Conservation (phyloP, 108 stramenopile species). For the Asterionellopsis glacialis region DNA sequence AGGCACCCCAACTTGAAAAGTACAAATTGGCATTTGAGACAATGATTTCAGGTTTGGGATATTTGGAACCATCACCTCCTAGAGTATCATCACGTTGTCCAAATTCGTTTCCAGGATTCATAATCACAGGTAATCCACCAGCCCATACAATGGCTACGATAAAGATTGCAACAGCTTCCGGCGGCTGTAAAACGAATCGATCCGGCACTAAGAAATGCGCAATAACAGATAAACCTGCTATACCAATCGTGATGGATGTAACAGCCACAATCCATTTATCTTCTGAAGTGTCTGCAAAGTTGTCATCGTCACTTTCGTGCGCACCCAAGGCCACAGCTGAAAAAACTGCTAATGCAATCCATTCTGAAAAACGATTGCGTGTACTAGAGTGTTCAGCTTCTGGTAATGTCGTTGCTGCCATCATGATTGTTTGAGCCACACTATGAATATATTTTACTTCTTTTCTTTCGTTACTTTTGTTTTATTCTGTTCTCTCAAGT, state of each 20-base stretch:
- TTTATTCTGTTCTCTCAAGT: too few relatives aligned
- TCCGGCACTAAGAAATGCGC: conserved; percentile 9
- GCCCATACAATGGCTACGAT: conserved; percentile 32
- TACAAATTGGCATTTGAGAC: conserved; percentile 45
- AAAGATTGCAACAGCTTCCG: conserved; percentile 14
- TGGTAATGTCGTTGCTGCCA: too few relatives aligned
- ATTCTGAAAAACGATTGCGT: conserved; percentile 22
- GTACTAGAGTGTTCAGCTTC: too few relatives aligned
- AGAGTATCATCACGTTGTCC: conserved; percentile 5
- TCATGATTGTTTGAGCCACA: too few relatives aligned
- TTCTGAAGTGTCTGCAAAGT: background rate
- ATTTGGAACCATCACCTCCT: too few relatives aligned
- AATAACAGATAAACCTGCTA: conserved; percentile 3
- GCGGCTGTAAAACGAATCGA: conserved; percentile 14
- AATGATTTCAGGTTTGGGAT: conserved; percentile 2
- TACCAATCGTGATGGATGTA: conserved; percentile 11
- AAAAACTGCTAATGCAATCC: conserved; percentile 26
- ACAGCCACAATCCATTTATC: conserved; percentile 22
- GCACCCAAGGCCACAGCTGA: conserved; percentile 22
- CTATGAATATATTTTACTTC: too few relatives aligned
- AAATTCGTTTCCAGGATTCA: conserved; percentile 28
- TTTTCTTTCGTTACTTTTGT: too few relatives aligned
- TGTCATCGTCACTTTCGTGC: background rate
- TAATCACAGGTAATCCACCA: conserved; percentile 27
- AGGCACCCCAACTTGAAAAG: conserved; percentile 32